These are phyloP conservation scores for Hansfordia pulvinata DNA, from an alignment of 2,329 filamentous ascomycete species.

Conservation along the genomic window DNA sequence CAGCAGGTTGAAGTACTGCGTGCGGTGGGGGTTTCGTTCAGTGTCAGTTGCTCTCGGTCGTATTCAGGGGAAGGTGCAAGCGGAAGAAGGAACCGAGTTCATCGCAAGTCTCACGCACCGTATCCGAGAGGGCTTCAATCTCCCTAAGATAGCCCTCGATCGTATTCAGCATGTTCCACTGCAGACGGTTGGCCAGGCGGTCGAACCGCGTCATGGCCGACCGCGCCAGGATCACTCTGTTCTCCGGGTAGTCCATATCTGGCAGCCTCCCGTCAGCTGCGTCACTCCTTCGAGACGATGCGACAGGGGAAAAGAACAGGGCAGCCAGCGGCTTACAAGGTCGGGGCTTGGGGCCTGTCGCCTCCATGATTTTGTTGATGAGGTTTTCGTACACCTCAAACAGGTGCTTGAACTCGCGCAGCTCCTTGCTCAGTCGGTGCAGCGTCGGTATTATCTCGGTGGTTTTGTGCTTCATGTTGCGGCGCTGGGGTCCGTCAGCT, in stretches of 20 bases:
- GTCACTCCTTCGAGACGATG: constrained; percentile 1
- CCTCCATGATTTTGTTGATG: constrained; percentile 40
- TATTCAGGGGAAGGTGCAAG: too few species aligned
- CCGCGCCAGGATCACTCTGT: constrained; percentile 19
- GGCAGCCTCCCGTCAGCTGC: neutral
- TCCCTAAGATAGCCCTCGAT: constrained; percentile 52
- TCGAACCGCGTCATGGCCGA: constrained; percentile 44
- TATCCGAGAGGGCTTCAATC: constrained; percentile 55
- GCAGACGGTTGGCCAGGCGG: constrained; percentile 42
- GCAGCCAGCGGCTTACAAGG: constrained; percentile 2
- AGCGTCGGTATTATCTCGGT: constrained; percentile 41
- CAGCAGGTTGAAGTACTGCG: constrained; percentile 64
- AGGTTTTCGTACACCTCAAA: constrained; percentile 47
- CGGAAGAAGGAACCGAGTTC: too few species aligned
- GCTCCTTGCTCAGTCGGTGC: constrained; percentile 45
- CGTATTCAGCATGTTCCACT: constrained; percentile 46
- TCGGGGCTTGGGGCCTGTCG: constrained; percentile 13
- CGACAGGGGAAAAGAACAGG: neutral
- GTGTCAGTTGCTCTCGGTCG: neutral
- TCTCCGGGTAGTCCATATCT: constrained; percentile 1
- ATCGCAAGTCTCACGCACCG: too few species aligned
- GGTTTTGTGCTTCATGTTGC: constrained; percentile 23
- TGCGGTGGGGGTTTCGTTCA: constrained; percentile 6
- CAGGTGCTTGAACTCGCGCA: constrained; percentile 44
- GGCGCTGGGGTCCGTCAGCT: constrained; percentile 12